These are phyloP conservation scores for Notholithocarpus densiflorus DNA, from an alignment of 306 rosid species.

Conservation along the genomic window DNA sequence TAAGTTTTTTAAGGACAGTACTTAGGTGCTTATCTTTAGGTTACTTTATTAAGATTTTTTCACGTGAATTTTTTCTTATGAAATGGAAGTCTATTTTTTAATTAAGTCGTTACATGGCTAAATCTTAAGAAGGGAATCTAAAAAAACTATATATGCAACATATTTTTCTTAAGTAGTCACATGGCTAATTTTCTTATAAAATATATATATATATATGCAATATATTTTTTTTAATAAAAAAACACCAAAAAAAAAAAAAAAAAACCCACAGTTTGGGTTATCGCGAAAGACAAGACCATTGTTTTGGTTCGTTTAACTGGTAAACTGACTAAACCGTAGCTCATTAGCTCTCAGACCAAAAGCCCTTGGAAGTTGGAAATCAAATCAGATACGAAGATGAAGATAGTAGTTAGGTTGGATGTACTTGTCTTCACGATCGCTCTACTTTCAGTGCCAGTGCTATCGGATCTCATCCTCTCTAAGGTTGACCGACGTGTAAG, in stretches of 20 bases:
- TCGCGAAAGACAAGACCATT: too few species aligned
- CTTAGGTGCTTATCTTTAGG: rapidly evolving
- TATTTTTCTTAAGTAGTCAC: too few species aligned
- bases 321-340: neutral
- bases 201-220: too few species aligned
- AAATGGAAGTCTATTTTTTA: rapidly evolving
- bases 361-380: neutral
- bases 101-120: rapidly evolving
- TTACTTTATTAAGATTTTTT: too few species aligned
- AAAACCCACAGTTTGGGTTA: too few species aligned
- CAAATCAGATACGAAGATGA: neutral
- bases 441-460: constrained; percentile 47
- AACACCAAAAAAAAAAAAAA: too few species aligned
- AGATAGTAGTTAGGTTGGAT: constrained; percentile 31
- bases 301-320: too few species aligned
- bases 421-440: constrained; percentile 41
- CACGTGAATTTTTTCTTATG: too few species aligned
- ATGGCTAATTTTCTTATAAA: too few species aligned
- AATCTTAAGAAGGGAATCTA: rapidly evolving
- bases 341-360: neutral
- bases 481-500: constrained; percentile 97
- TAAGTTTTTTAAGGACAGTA: too few species aligned
- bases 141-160: too few species aligned
- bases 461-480: constrained; percentile 85
- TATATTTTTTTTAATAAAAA: too few species aligned